Conservation (phyloP, 805 yeast species). For the Maudiozyma turicensis region DNA sequence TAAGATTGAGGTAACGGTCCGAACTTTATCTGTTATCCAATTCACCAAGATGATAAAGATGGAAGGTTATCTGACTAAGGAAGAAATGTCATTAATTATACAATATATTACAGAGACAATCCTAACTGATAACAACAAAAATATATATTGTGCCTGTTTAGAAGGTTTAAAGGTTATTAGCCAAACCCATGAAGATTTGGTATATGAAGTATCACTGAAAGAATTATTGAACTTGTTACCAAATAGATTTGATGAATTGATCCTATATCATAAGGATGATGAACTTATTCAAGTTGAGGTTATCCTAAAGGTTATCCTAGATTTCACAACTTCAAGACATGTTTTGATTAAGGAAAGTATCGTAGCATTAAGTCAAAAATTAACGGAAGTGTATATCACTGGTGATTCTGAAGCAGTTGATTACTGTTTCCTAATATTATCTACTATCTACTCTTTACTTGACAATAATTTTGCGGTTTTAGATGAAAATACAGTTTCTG, state of each 20-base stretch:
- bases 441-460: constrained; percentile 21
- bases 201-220: constrained; percentile 45
- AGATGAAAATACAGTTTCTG: constrained; percentile 8
- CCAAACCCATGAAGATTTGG: constrained; percentile 26
- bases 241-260: constrained; percentile 29
- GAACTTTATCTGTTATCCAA: constrained; percentile 57
- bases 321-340: constrained; percentile 27
- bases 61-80: constrained; percentile 36
- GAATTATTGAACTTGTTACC: constrained; percentile 43
- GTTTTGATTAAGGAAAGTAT: constrained; percentile 23
- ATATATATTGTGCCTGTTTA: constrained; percentile 44
- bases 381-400: constrained; percentile 8
- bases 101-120: constrained; percentile 58
- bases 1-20: constrained; percentile 55
- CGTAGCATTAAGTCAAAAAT: constrained; percentile 12
- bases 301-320: constrained; percentile 29
- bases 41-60: constrained; percentile 48
- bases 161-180: constrained; percentile 42
- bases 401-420: constrained; percentile 8
- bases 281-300: constrained; percentile 25
- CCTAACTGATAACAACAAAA: constrained; percentile 40
- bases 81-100: constrained; percentile 53
- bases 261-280: constrained; percentile 18
- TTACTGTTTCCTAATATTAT: constrained; percentile 21
- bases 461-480: constrained; percentile 16